Conservation (phyloP, 169 alveolate genomes). For the Plasmodium blacklocki region DNA sequence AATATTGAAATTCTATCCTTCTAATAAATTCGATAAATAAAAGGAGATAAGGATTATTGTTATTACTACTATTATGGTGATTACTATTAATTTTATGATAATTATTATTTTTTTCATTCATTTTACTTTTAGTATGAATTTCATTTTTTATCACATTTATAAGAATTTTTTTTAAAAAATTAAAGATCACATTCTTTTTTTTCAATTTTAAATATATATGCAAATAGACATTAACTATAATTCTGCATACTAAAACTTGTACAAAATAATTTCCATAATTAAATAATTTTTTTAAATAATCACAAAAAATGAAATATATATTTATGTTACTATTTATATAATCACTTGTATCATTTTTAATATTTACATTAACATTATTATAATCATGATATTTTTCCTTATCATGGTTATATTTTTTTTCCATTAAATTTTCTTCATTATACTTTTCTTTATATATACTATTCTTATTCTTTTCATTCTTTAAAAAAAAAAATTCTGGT, state of each 20-base stretch:
- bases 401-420: slow-evolving; percentile 6
- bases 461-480: neutral
- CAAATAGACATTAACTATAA: slow-evolving; percentile 57
- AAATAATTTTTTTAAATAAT: slow-evolving; percentile 47
- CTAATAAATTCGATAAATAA: slow-evolving; percentile 60
- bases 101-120: too few species aligned
- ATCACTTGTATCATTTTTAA: neutral
- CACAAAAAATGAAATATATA: slow-evolving; percentile 50
- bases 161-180: slow-evolving; percentile 56
- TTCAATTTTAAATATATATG: slow-evolving; percentile 74
- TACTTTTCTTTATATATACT: neutral
- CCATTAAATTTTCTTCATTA: neutral
- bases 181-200: slow-evolving; percentile 44
- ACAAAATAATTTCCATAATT: slow-evolving; percentile 63
- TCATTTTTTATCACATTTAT: slow-evolving; percentile 21
- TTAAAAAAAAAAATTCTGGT: neutral
- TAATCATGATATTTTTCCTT: neutral
- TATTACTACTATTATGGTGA: too few species aligned
- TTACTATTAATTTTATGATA: too few species aligned
- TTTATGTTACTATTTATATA: slow-evolving; percentile 22
- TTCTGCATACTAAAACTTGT: slow-evolving; percentile 63
- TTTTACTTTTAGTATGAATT: neutral
- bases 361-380: neutral
- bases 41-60: slow-evolving; percentile 49
- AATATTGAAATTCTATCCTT: slow-evolving; percentile 40